Evolutionary conservation across 1,139 yeast species (phyloP), one percentile per base, ranked within the genome.

Genomic region (Saccharomycopsis crataegensis): DNA sequence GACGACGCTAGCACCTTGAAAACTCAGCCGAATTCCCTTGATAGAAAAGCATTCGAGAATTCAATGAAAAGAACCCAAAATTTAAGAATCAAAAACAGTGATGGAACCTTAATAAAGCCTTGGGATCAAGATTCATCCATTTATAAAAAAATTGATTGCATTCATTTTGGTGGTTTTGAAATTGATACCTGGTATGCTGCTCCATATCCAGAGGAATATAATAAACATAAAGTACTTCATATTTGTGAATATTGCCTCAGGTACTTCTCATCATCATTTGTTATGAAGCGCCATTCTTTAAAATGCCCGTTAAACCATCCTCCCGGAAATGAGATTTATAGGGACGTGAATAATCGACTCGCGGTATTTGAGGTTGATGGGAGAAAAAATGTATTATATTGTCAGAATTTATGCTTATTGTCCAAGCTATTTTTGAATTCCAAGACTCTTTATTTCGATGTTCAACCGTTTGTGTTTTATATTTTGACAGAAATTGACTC

Each of bases 341-440:
- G 99, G 54, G 99, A 94, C 66, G 88, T 80, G 14, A 76, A 78
- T 60, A 46, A 83, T 71, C 60, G 79, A 74, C 82, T 85, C 40
- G 82, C 89, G 43, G 91, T 93, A 66, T 93, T 93, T 77, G 99
- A 93, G 67, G 90, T 93, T 58, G 99, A 93, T 67, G 99, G 99
- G 6, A 76, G 97, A 57, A 86, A 87, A 61, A 99, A 93, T 69
- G 74, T 98, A 57, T 86, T 96, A 0, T 93, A 98, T 97, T 93
- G 99, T 69, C 80, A 99, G 60, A 94, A 93, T 66, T 74, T 94
- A 58, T 93, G 98, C 74, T 72, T 93, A 54, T 71, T 94, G 37
- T 85, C 93, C 3, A 94, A 94, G 67, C 72, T 93, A 57, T 93
- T 93, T 63, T 73, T 93, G 65, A 99, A 93, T 68, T 98, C 93